Evolutionary conservation across 495 filamentous ascomycete genomes (phyloP).

Genomic region (Haplographium delicatum): DNA sequence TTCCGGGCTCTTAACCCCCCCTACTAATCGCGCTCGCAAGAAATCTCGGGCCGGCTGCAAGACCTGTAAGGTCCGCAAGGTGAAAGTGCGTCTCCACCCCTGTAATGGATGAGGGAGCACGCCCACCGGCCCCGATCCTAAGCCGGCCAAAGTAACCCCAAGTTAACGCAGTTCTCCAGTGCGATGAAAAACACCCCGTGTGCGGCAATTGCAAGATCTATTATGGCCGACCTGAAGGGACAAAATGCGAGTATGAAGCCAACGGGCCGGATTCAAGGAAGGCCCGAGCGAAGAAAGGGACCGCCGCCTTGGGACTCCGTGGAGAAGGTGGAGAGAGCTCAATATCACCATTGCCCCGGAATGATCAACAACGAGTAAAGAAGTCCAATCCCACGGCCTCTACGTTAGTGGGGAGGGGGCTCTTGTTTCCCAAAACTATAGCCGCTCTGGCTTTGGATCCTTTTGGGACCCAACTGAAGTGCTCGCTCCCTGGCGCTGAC

Average conservation of each 20-base stretch:
- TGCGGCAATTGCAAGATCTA: slow-evolving; percentile 6
- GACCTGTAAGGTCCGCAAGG: neutral
- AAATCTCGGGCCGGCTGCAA: slow-evolving; percentile 4
- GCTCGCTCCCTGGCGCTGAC: neutral
- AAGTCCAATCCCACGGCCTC: no score
- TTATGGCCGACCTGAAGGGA: no score
- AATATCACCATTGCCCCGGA: no score
- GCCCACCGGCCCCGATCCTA: no score
- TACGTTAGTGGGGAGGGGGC: no score
- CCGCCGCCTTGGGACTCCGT: neutral
- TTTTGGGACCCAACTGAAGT: neutral
- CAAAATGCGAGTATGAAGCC: no score
- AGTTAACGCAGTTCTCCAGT: neutral
- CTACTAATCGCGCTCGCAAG: no score
- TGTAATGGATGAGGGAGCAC: no score
- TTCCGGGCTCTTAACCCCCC: no score
- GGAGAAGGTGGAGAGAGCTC: neutral
- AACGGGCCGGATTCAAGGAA: no score
- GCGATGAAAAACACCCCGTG: slow-evolving; percentile 1
- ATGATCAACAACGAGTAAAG: no score
- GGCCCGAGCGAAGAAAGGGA: neutral
- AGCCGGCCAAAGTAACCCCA: neutral
- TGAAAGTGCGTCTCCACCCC: no score
- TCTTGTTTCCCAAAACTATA: neutral
- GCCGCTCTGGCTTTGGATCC: neutral